Conservation (phyloP, 1,284 basidiomycete genomes). For the Leucoagaricus sp. region DNA sequence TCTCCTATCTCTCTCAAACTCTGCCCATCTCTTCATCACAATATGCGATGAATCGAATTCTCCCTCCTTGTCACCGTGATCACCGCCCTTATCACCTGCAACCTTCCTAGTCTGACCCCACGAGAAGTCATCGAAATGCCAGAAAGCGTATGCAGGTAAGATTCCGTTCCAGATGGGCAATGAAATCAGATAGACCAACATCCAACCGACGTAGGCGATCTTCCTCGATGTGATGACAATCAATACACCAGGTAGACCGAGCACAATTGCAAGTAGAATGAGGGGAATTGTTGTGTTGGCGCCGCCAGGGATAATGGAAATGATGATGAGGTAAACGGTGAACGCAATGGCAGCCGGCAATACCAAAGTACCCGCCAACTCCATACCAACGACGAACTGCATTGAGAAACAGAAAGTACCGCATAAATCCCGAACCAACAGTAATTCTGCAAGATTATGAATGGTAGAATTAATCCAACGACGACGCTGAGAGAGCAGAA, state of each 20-base stretch:
- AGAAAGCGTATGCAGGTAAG: conserved; percentile 93
- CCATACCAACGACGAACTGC: conserved; percentile 99
- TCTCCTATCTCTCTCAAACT: conserved; percentile 95
- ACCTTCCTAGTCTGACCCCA: conserved; percentile 97
- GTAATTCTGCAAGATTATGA: conserved; percentile 93
- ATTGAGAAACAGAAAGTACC: conserved; percentile 97
- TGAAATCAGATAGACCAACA: conserved; percentile 92
- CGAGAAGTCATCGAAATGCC: conserved; percentile 99
- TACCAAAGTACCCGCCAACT: conserved; percentile 93
- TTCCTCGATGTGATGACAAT: conserved; percentile 96
- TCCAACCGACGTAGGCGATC: conserved; percentile 94
- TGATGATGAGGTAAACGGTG: conserved; percentile 91
- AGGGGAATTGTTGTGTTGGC: conserved; percentile 91
- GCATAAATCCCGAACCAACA: conserved; percentile 93
- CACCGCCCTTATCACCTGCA: conserved; percentile 68
- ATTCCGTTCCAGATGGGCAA: conserved; percentile 97
- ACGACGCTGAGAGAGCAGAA: conserved; percentile 94
- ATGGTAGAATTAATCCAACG: conserved; percentile 99
- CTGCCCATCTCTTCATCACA: conserved; percentile 99
- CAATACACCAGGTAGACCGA: conserved; percentile 93
- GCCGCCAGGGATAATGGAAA: conserved; percentile 80
- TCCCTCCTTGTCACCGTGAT: conserved; percentile 90
- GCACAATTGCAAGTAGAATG: conserved; percentile 88
- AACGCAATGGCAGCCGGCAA: conserved; percentile 97
- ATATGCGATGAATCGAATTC: conserved; percentile 96